A percentile compares a stretch with the other conserved stretches of the same genome.
phyloP scores from a whole-genome alignment of 352 stramenopile species.

The Pythium rhizo-oryzae region DNA sequence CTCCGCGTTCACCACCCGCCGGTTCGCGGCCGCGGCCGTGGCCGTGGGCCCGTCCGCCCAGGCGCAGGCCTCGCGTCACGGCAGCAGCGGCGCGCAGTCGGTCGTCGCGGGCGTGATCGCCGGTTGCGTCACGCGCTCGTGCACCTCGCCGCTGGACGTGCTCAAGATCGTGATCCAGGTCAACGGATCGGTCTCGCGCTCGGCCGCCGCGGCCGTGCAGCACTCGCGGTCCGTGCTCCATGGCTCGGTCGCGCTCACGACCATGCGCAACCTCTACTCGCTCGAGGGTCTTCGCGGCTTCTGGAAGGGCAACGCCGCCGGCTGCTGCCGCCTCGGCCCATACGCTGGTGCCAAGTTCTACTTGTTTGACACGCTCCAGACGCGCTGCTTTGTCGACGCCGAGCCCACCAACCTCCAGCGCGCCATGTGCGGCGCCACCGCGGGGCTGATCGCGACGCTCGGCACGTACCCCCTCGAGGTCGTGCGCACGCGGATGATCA shows the following conservation, averaged over 20 bases:
- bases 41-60: neutral
- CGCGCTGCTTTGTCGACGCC: conserved; percentile 31
- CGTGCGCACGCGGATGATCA: conserved; percentile 81
- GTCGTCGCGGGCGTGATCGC: conserved; percentile 75
- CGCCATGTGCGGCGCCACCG: conserved; percentile 56
- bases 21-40: conserved; percentile 12
- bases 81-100: conserved; percentile 52
- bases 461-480: conserved; percentile 83
- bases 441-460: conserved; percentile 73
- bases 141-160: conserved; percentile 81
- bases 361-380: conserved; percentile 71
- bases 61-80: neutral
- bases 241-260: conserved; percentile 41
- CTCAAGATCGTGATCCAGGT: conserved; percentile 88
- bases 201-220: conserved; percentile 30
- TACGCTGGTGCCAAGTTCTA: conserved; percentile 86
- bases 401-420: conserved; percentile 50
- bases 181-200: conserved; percentile 42
- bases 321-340: conserved; percentile 74
- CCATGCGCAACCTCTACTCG: conserved; percentile 61
- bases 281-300: conserved; percentile 73
- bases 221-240: conserved; percentile 16
- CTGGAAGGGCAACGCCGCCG: conserved; percentile 77
- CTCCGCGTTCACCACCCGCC: neutral
- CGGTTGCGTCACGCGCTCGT: conserved; percentile 80